phyloP scores from a whole-genome alignment of 805 yeast species.

The Starmerella etchellsii region DNA sequence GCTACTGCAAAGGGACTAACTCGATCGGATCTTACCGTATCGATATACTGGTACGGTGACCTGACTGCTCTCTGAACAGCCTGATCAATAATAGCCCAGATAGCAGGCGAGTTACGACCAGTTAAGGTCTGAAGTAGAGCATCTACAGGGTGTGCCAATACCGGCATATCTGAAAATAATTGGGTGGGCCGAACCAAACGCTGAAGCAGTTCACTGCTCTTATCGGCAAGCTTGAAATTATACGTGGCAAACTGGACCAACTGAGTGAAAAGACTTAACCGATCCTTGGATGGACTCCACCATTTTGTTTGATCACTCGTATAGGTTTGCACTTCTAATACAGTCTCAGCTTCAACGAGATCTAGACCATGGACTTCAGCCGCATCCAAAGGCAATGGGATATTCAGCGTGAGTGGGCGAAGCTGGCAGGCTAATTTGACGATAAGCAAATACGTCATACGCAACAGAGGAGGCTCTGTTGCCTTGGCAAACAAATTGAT shows the following conservation, averaged over 20 bases:
- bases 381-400: conserved; percentile 9
- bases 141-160: conserved; percentile 41
- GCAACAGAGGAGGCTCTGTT: conserved; percentile 10
- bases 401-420: conserved; percentile 4
- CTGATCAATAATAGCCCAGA: conserved; percentile 66
- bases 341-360: conserved; percentile 27
- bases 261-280: conserved; percentile 54
- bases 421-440: conserved; percentile 9
- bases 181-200: conserved; percentile 40
- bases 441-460: conserved; percentile 10
- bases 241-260: conserved; percentile 41
- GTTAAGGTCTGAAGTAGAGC: conserved; percentile 42
- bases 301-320: conserved; percentile 50
- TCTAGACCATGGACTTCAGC: conserved; percentile 17
- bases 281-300: conserved; percentile 50
- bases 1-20: conserved; percentile 48
- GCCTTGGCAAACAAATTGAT: conserved; percentile 16
- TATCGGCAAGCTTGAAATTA: conserved; percentile 27
- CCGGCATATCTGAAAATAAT: conserved; percentile 33
- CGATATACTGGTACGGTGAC: conserved; percentile 78
- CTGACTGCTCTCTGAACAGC: conserved; percentile 54
- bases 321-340: conserved; percentile 47
- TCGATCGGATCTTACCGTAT: conserved; percentile 31
- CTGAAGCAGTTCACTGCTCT: conserved; percentile 39
- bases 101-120: conserved; percentile 13